Base-by-base conservation (phyloP, 805 yeast genomes). In the Monosporozyma yasuniensis region DNA sequence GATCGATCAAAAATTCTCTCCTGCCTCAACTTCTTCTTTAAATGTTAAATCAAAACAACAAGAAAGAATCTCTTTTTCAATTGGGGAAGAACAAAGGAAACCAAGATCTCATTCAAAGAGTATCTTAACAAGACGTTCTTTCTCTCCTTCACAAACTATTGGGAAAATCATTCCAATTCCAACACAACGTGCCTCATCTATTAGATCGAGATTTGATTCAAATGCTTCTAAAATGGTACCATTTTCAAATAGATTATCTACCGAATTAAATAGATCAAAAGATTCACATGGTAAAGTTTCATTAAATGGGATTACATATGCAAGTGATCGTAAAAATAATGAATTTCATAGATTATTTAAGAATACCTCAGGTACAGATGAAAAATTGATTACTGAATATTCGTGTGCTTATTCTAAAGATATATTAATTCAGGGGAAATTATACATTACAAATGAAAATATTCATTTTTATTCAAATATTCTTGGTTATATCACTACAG, bases 391-490 rank as follows among this genome's bases (percentile, higher is more conserved):
- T 39, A 80, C 75, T 25, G 87, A 81, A 54, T 79, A 70, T 57
- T 73, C 79, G 18, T 83, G 89, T 67, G 89, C 89, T 0, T 69
- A 77, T 28, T 79, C 81, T 18, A 73, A 76, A 48, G 89, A 84
- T 56, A 80, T 84, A 38, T 65, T 84, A 30, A 72, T 81, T 16
- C 90, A 84, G 54, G 90, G 90, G 16, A 73, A 77, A 53, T 59
- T 84, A 60, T 83, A 78, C 61, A 64, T 84, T 6, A 73, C 81
- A 41, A 79, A 78, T 50, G 69, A 71, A 49, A 74, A 73, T 56
- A 63, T 84, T 16, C 75, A 83, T 56, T 84, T 84, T 65, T 79
- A 80, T 54, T 80, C 87, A 1, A 83, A 81, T 55, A 75, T 84
- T 44, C 69, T 83, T 50, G 88, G 88, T 0, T 76, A 83, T 74